Percentiles rank a stretch among this genome's conserved stretches.
Evolutionary conservation across 768 basidiomycete genomes (phyloP).

Genomic region (Mycena vulgaris): DNA sequence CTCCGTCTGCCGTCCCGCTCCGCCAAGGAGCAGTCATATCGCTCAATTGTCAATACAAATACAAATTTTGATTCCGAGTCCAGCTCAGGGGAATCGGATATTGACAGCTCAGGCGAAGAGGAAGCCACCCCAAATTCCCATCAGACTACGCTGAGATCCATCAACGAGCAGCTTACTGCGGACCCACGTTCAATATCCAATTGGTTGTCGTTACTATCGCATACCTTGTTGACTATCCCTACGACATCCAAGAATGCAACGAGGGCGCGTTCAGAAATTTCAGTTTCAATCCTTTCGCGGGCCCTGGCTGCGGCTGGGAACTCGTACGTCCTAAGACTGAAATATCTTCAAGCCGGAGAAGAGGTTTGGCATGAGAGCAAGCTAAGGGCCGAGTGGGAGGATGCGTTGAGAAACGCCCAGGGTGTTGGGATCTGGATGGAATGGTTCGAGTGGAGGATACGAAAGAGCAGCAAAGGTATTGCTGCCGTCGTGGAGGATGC

Average conservation of each 20-base stretch:
- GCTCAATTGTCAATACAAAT: constrained; percentile 59
- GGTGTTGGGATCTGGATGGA: constrained; percentile 79
- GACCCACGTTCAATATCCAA: constrained; percentile 68
- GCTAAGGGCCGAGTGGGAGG: constrained; percentile 78
- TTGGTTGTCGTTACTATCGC: constrained; percentile 78
- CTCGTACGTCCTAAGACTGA: constrained; percentile 69
- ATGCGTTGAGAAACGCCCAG: constrained; percentile 64
- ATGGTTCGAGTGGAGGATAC: constrained; percentile 85
- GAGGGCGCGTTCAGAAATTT: constrained; percentile 79
- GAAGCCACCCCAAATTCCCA: constrained; percentile 62
- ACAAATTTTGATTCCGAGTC: constrained; percentile 52
- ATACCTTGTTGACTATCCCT: constrained; percentile 75
- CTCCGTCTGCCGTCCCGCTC: constrained; percentile 67
- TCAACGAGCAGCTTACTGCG: constrained; percentile 68
- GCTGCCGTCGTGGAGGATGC: constrained; percentile 70
- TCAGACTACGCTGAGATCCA: constrained; percentile 69
- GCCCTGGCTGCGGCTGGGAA: constrained; percentile 64
- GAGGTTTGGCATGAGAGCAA: constrained; percentile 76
- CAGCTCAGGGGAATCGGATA: constrained; percentile 47
- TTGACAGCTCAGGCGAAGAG: constrained; percentile 56
- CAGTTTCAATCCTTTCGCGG: constrained; percentile 75
- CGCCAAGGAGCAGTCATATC: constrained; percentile 61
- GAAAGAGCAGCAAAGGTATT: constrained; percentile 62
- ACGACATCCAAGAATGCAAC: constrained; percentile 76
- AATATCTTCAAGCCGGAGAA: constrained; percentile 81